phyloP scores from a whole-genome alignment of 257 asterid species.

The Solanum lycopersicoides region DNA sequence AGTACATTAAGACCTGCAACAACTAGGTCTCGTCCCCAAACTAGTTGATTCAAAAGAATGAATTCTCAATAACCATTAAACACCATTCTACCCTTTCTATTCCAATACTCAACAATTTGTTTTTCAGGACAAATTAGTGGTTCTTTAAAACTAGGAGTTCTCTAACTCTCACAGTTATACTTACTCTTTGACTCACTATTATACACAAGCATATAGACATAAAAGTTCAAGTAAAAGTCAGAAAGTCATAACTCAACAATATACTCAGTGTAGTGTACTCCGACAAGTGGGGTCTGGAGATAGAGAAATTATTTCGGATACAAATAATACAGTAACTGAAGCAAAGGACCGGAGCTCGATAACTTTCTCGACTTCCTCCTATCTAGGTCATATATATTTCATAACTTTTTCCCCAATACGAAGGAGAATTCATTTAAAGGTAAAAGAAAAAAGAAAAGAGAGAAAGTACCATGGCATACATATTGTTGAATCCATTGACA shows the following conservation, averaged over 20 bases:
- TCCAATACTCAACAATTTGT: neutral
- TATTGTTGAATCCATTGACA: constrained; percentile 80
- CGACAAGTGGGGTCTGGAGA: neutral
- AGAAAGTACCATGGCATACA: constrained; percentile 76
- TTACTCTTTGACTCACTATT: neutral
- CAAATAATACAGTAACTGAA: neutral
- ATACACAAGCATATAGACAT: neutral
- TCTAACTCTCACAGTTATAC: neutral
- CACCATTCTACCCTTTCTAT: neutral
- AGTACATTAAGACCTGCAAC: neutral
- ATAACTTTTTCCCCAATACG: neutral
- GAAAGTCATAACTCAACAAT: neutral
- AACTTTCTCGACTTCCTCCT: neutral
- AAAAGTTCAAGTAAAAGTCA: neutral
- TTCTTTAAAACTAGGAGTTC: neutral
- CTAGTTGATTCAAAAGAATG: neutral
- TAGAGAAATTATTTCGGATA: no score
- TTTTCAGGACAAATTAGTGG: neutral
- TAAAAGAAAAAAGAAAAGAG: neutral
- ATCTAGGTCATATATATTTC: neutral
- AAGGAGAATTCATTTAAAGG: neutral
- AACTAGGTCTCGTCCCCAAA: neutral
- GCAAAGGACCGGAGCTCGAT: neutral
- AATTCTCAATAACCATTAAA: neutral
- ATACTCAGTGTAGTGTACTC: neutral